Evolutionary conservation across 768 basidiomycete genomes (phyloP), one percentile per base, ranked within the genome.

Genomic region (Gloeopeniophorella convolvens): DNA sequence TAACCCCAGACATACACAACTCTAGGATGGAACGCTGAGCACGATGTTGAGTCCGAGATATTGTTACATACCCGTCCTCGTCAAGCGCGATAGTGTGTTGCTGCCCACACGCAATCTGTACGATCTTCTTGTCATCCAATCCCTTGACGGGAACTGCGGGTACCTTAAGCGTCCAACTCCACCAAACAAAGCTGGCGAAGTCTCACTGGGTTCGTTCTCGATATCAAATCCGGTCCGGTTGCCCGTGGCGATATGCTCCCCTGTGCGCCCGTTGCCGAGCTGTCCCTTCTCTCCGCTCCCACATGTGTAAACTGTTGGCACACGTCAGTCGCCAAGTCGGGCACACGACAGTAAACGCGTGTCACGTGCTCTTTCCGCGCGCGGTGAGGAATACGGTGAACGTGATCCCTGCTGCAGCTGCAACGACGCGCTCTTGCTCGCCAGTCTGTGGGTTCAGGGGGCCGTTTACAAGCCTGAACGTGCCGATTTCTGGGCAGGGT

Each of bases 251-350:
- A 95, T 89, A 30, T 89, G 79, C 66, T 95, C 92, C n/a, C 94
- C 91, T 0, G 91, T 94, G 56, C 80, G 80, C 15, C 94, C 95
- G 63, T 91, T 94, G 0, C 92, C 95, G 0, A 97, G 72, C 57
- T 96, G 94, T 1, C 95, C 95, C 51, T 89, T 83, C 66, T 96
- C 93, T 18, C 83, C 89, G 43, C 89, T 93, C 28, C 95, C 95
- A 56, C 92, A 85, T 1, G 90, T 77, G 60, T 85, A 97, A 2
- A 95, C 90, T 87, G 58, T 42, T 42, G 20, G 23, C 28, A 20
- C 23, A 44, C 11, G 40, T 41, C 33, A 54, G 21, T 45, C 24
- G n/a, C 26, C 53, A 41, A 33, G 21, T 48, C 39, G 15, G 37
- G 30, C 31, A 24, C 13, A 42, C 2, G 10, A n/a, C 13, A 46